Base-by-base conservation (phyloP, 306 rosid species). In the Styphnolobium japonicum region DNA sequence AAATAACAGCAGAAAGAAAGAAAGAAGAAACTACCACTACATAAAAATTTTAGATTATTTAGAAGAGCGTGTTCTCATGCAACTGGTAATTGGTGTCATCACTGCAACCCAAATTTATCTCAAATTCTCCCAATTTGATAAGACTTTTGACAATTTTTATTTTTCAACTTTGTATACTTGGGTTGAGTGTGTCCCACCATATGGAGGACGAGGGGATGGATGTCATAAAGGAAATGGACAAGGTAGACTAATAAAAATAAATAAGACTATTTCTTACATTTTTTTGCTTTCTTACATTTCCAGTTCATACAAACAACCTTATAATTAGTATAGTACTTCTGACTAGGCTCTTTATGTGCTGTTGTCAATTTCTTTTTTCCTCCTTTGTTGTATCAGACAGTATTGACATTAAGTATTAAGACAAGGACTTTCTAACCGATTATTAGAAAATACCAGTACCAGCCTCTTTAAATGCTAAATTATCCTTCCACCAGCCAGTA, bases 111-210 rank as follows among this genome's bases (percentile, higher is more conserved):
- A 81, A 43, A 21, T 15, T 73, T n/a, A 31, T 40, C 34, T 55
- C 16, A 11, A 73, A 53, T 81, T 65, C 58, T 36, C 25, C 45
- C 11, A 5, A 25, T 15, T 65, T 23, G 10, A 61, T 23, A 52
- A 51, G 31, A 46, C 71, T 23, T 33, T 0, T 31, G n/a, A 61
- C 10, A 18, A 6, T 11, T 25, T 63, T n/a, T n/a, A n/a, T n/a
- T n/a, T n/a, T n/a, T 33, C 12, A 16, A n/a, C 40, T 53, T 46
- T 9, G 40, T 60, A 80, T 87, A 86, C 80, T 78, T 74, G 12
- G 37, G 76, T 29, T 39, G n/a, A n/a, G 19, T 60, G 45, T 64
- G 61, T 16, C 21, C 14, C 4, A 4, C 14, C 4, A 4, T 10
- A 43, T 9, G 21, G 67, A 53, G 52, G 27, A 33, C n/a, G 42